phyloP scores from a whole-genome alignment of 805 yeast species.

The Kodamaea laetipori region DNA sequence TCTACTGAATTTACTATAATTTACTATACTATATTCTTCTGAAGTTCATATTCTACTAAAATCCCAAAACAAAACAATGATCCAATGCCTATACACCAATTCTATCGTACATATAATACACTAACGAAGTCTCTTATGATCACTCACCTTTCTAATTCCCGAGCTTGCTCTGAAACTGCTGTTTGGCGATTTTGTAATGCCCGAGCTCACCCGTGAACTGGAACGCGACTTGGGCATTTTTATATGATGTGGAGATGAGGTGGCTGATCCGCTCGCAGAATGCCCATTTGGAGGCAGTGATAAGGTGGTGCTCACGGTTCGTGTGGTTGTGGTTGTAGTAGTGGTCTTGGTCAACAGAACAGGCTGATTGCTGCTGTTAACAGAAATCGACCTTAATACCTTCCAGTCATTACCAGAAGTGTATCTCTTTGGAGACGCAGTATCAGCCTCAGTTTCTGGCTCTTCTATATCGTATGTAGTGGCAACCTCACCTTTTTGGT shows the following conservation, averaged over 20 bases:
- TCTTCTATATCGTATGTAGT: slow-evolving; percentile 14
- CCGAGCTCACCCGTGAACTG: slow-evolving; percentile 23
- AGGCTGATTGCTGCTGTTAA: slow-evolving; percentile 31
- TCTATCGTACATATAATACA: neutral
- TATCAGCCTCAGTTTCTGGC: slow-evolving; percentile 18
- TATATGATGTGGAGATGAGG: slow-evolving; percentile 14
- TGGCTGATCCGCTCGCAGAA: neutral
- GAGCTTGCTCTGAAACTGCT: slow-evolving; percentile 13
- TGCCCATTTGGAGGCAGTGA: slow-evolving; percentile 32
- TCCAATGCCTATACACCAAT: neutral
- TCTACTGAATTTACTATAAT: no score
- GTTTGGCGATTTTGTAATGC: slow-evolving; percentile 3
- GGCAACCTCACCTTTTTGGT: slow-evolving; percentile 4
- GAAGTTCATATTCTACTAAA: no score
- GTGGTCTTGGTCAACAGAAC: slow-evolving; percentile 44
- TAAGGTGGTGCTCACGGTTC: slow-evolving; percentile 48
- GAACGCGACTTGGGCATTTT: slow-evolving; percentile 30
- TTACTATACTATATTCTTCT: no score
- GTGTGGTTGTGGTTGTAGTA: slow-evolving; percentile 49
- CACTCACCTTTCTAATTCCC: slow-evolving; percentile 28
- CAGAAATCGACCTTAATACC: slow-evolving; percentile 41
- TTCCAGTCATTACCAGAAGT: slow-evolving; percentile 34
- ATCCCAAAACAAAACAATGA: neutral
- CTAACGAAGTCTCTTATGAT: slow-evolving; percentile 6
- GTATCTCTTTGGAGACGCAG: slow-evolving; percentile 29